phyloP scores from a whole-genome alignment of 768 basidiomycete genomes.

The Tulasnella sp. region DNA sequence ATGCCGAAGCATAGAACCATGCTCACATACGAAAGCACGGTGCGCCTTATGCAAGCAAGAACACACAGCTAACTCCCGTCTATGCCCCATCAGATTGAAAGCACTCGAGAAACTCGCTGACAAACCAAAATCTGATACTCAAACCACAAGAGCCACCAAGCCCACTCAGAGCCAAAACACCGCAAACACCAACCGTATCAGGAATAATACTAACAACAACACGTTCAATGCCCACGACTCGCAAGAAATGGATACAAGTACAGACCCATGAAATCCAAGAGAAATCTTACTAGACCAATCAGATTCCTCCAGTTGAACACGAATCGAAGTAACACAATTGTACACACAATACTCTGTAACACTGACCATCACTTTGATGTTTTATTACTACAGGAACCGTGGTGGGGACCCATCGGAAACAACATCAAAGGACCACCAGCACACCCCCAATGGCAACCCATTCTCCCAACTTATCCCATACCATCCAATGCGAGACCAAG shows the following conservation, averaged over 20 bases:
- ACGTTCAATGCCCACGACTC: neutral
- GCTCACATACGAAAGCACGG: neutral
- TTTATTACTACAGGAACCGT: constrained; percentile 2
- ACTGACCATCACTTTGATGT: neutral
- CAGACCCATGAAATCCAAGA: no score
- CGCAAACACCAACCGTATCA: neutral
- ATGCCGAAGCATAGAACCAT: no score
- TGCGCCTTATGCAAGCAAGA: neutral
- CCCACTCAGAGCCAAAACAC: neutral
- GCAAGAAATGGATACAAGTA: neutral
- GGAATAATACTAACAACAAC: neutral
- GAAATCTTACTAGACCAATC: neutral
- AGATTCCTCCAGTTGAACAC: neutral
- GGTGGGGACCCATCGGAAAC: neutral
- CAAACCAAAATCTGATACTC: neutral
- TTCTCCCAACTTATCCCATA: constrained; percentile 4
- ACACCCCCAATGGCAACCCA: constrained; percentile 5
- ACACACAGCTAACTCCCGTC: neutral
- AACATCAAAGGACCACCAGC: no score
- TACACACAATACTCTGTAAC: neutral
- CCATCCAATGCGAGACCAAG: neutral
- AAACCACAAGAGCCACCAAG: neutral
- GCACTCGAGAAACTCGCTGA: neutral
- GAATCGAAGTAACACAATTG: neutral
- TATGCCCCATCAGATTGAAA: neutral